phyloP scores from a whole-genome alignment of 805 yeast species.

The Peterozyma xylosa region DNA sequence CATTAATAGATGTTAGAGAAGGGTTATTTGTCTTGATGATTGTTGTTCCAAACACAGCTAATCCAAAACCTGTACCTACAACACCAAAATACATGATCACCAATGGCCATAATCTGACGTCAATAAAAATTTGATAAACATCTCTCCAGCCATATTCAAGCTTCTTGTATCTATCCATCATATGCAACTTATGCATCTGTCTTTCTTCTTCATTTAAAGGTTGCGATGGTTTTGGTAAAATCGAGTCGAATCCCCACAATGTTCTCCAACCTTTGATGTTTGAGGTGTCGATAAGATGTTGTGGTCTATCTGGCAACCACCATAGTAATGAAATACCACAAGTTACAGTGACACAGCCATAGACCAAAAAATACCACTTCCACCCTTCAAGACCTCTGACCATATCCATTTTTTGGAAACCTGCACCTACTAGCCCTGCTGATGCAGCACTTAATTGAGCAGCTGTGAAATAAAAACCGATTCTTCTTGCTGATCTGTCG shows the following conservation, averaged over 20 bases:
- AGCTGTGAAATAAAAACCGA: slow-evolving; percentile 87
- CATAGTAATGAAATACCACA: slow-evolving; percentile 61
- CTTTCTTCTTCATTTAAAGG: slow-evolving; percentile 52
- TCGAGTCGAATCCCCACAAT: slow-evolving; percentile 2
- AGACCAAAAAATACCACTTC: slow-evolving; percentile 80
- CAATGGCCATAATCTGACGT: slow-evolving; percentile 71
- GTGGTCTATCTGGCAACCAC: slow-evolving; percentile 86
- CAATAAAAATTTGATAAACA: slow-evolving; percentile 44
- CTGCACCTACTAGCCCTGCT: slow-evolving; percentile 82
- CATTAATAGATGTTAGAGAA: slow-evolving; percentile 50
- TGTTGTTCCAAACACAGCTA: slow-evolving; percentile 80
- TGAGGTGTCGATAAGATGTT: slow-evolving; percentile 13
- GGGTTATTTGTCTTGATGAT: slow-evolving; percentile 63
- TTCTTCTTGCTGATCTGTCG: slow-evolving; percentile 65
- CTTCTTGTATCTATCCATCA: slow-evolving; percentile 41
- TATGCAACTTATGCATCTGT: slow-evolving; percentile 50
- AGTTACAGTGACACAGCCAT: slow-evolving; percentile 61
- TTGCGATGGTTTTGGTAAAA: slow-evolving; percentile 13
- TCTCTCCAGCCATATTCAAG: slow-evolving; percentile 55
- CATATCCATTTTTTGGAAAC: slow-evolving; percentile 79
- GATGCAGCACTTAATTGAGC: slow-evolving; percentile 90
- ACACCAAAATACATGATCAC: slow-evolving; percentile 88
- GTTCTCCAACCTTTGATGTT: neutral
- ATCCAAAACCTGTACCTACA: slow-evolving; percentile 85
- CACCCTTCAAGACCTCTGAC: slow-evolving; percentile 66